Evolutionary conservation across 805 yeast species (phyloP).

Genomic region (Dipodascopsis uninucleata): DNA sequence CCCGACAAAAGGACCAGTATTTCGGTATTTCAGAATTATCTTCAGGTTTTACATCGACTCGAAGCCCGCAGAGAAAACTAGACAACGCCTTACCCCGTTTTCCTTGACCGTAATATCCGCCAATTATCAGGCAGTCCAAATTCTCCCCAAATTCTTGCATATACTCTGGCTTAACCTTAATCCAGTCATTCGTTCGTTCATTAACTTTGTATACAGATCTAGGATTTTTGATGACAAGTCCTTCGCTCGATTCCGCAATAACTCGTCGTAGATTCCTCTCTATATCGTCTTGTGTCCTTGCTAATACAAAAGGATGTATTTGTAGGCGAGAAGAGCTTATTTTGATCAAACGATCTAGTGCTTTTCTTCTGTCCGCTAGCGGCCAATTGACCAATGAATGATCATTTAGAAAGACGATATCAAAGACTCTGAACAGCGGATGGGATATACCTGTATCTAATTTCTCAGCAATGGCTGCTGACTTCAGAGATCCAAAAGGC

Average conservation of each 20-base stretch:
- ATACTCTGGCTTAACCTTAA: conserved; percentile 89
- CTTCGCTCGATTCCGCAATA: conserved; percentile 56
- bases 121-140: conserved; percentile 74
- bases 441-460: conserved; percentile 36
- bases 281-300: conserved; percentile 50
- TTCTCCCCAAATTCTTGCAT: conserved; percentile 81
- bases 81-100: conserved; percentile 39
- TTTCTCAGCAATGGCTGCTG: conserved; percentile 58
- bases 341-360: conserved; percentile 45
- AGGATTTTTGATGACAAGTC: conserved; percentile 70
- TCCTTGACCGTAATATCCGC: conserved; percentile 70
- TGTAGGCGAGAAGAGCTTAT: conserved; percentile 28
- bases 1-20: conserved; percentile 67
- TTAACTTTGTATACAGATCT: conserved; percentile 57
- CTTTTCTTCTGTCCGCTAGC: conserved; percentile 52
- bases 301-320: conserved; percentile 36
- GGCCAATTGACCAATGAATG: conserved; percentile 53
- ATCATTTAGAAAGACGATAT: conserved; percentile 68
- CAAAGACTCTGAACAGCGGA: conserved; percentile 55
- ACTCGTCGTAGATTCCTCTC: conserved; percentile 53
- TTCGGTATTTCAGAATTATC: conserved; percentile 19
- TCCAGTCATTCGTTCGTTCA: conserved; percentile 66
- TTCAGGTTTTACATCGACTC: conserved; percentile 35
- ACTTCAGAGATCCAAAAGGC: conserved; percentile 78
- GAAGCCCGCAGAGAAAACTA: conserved; percentile 69